A percentile compares a stretch with the other conserved stretches of the same genome.
Evolutionary conservation across 768 basidiomycete species (phyloP).

Genomic region (Macrolepiota dolichaula): DNA sequence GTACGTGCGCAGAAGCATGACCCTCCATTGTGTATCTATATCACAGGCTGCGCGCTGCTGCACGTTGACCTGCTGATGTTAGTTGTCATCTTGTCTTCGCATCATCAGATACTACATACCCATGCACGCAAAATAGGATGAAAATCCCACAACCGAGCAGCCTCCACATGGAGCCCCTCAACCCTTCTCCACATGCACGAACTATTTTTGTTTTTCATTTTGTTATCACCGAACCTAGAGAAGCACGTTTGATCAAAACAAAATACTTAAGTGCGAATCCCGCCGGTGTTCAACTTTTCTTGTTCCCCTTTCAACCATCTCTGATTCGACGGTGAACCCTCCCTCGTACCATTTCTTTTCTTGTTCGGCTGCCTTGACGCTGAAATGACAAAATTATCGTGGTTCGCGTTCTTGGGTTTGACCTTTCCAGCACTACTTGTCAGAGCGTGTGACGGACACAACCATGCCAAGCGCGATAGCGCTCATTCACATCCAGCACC

Average conservation of each 20-base stretch:
- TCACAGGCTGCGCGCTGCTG: neutral
- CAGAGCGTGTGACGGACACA: conserved; percentile 4
- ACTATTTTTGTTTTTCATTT: conserved; percentile 1
- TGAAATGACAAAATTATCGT: neutral
- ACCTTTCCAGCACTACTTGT: neutral
- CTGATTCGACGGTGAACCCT: too few species aligned
- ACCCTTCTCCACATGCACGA: neutral
- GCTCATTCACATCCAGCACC: conserved; percentile 31
- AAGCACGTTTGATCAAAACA: too few species aligned
- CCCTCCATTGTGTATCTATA: too few species aligned
- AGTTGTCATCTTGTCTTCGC: neutral
- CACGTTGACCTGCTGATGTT: neutral
- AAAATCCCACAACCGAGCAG: neutral
- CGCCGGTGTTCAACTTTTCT: too few species aligned
- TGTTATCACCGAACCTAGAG: neutral
- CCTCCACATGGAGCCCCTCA: neutral
- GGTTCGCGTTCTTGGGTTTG: neutral
- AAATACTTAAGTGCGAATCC: too few species aligned
- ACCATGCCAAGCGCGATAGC: conserved; percentile 3
- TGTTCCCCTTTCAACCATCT: neutral
- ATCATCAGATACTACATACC: neutral
- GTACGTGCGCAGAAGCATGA: too few species aligned
- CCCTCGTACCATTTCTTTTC: neutral
- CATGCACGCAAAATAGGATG: neutral
- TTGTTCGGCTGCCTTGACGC: neutral